A percentile compares a stretch with the other conserved stretches of the same genome.
Evolutionary conservation across 1,284 basidiomycete genomes (phyloP).

Genomic region (Ustilago xerochloae): DNA sequence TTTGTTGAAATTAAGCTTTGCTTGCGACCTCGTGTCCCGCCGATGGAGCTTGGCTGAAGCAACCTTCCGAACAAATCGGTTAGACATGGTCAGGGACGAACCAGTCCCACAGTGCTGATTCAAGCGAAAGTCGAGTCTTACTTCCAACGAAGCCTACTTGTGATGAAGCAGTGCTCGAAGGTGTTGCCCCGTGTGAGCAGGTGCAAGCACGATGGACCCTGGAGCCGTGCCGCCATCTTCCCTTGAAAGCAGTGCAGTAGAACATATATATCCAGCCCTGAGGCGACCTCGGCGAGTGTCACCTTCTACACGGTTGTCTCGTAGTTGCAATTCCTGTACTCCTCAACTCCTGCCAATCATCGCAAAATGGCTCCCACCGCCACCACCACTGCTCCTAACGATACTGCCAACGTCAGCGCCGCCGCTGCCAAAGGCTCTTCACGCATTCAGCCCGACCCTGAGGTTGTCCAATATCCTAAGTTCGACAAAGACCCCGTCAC

Average conservation of each 20-base stretch:
- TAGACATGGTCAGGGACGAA: too few relatives aligned
- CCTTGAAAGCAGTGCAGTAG: neutral
- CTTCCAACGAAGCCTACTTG: neutral
- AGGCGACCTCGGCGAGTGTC: too few relatives aligned
- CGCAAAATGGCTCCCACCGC: conserved; percentile 49
- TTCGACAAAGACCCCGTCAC: conserved; percentile 53
- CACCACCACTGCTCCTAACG: conserved; percentile 36
- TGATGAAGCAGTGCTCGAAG: too few relatives aligned
- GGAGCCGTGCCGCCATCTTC: neutral
- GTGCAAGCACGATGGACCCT: neutral
- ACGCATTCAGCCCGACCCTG: conserved; percentile 60
- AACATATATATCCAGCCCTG: neutral
- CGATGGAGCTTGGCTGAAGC: too few relatives aligned
- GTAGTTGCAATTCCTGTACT: neutral
- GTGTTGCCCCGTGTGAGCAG: neutral
- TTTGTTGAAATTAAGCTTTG: neutral
- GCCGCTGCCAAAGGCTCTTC: conserved; percentile 32
- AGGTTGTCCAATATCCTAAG: conserved; percentile 58
- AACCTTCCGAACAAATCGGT: too few relatives aligned
- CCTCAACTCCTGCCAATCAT: too few relatives aligned
- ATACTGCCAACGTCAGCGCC: conserved; percentile 16
- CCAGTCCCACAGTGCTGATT: too few relatives aligned
- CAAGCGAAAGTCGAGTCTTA: neutral
- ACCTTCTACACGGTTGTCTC: too few relatives aligned
- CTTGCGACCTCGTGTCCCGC: neutral